Percentiles rank a stretch among this genome's conserved stretches.
These are phyloP conservation scores for Leishmania guyanensis DNA, from an alignment of 208 protist genomes.

Conservation along the genomic window DNA sequence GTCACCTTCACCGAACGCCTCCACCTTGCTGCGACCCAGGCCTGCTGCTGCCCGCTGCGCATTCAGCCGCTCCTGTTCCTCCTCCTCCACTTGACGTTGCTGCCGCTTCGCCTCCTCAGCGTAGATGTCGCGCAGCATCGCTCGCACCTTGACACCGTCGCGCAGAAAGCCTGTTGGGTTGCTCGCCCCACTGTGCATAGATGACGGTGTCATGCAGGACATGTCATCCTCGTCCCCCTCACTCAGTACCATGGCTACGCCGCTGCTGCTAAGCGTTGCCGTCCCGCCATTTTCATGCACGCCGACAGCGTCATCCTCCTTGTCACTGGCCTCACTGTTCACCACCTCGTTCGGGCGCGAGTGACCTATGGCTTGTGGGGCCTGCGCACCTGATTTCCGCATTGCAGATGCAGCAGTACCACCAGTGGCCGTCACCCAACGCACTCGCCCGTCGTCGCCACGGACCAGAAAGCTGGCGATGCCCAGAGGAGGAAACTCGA, in stretches of 20 bases:
- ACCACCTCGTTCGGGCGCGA: neutral
- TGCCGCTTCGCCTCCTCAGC: constrained; percentile 13
- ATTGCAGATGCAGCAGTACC: neutral
- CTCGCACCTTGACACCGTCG: constrained; percentile 16
- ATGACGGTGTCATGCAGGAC: neutral
- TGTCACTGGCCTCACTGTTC: neutral
- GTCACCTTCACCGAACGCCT: neutral
- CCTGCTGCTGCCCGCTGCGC: neutral
- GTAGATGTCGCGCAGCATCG: constrained; percentile 27
- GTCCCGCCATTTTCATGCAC: neutral
- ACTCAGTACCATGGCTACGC: neutral
- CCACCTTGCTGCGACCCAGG: neutral
- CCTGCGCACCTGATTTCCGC: neutral
- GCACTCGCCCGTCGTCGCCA: constrained; percentile 61
- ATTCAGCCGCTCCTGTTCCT: neutral
- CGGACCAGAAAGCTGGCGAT: constrained; percentile 54
- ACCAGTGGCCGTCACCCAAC: constrained; percentile 50
- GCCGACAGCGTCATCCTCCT: neutral
- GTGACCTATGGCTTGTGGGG: neutral
- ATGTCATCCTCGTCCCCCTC: neutral
- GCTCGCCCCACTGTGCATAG: neutral
- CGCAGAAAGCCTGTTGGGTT: constrained; percentile 12
- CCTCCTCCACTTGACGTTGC: neutral
- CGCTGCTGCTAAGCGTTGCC: neutral
- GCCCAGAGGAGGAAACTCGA: constrained; percentile 30